These are phyloP conservation scores for Zygoascus bituminiphila DNA, from an alignment of 805 yeast genomes.

Conservation along the genomic window DNA sequence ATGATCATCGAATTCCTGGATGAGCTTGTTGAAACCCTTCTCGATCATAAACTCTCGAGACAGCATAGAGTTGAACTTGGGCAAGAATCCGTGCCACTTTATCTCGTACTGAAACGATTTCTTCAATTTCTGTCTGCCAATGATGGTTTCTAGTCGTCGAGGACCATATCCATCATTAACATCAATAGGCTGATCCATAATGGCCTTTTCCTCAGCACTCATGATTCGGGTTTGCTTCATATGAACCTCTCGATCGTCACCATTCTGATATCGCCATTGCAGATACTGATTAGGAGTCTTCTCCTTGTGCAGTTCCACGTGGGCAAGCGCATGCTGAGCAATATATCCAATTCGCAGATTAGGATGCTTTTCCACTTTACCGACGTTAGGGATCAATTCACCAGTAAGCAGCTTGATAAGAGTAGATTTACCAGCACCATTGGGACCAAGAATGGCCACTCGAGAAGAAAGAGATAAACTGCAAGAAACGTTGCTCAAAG, in stretches of 20 bases:
- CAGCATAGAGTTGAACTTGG: conserved; percentile 90
- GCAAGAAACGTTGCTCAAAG: conserved; percentile 70
- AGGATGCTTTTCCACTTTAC: conserved; percentile 95
- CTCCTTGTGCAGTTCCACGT: conserved; percentile 94
- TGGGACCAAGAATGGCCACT: conserved; percentile 94
- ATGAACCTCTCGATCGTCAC: conserved; percentile 95
- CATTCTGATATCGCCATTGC: conserved; percentile 97
- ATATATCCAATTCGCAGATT: conserved; percentile 96
- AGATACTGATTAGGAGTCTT: conserved; percentile 95
- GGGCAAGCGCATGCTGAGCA: conserved; percentile 97
- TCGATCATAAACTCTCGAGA: conserved; percentile 72
- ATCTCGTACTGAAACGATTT: conserved; percentile 94
- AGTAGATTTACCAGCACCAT: conserved; percentile 98
- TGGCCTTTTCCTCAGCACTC: conserved; percentile 65
- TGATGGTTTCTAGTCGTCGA: conserved; percentile 85
- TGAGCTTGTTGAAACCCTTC: conserved; percentile 82
- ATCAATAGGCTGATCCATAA: conserved; percentile 71
- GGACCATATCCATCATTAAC: conserved; percentile 82
- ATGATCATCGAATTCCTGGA: conserved; percentile 96
- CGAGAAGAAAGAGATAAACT: conserved; percentile 93
- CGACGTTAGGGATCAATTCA: conserved; percentile 76
- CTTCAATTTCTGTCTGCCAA: conserved; percentile 95
- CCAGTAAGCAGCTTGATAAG: conserved; percentile 89
- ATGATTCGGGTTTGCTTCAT: conserved; percentile 88
- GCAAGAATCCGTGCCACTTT: conserved; percentile 88